Base-by-base conservation (phyloP, 73 alveolate genomes). In the Blepharisma japonicum region DNA sequence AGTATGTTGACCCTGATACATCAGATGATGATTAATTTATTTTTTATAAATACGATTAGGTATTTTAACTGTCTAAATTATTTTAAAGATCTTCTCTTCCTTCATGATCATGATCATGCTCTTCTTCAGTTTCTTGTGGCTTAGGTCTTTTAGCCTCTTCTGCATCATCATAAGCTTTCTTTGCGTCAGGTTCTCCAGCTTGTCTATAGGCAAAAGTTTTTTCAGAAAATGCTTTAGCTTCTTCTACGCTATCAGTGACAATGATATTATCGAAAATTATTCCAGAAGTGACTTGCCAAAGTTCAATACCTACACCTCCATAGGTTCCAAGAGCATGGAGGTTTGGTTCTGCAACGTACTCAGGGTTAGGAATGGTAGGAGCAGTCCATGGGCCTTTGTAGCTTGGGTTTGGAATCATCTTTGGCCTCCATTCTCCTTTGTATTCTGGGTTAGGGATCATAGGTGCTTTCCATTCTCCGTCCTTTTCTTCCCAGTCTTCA, bases 1-100 rank as follows among this genome's bases (percentile, higher is more conserved):
- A 79, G 46, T 83, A 80, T 54, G 51, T 78, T 50, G 90, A 83
- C 55, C 90, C 90, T 80, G 90, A 83, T 45, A 78, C 61, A 68
- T 83, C 82, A 55, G 81, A 78, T 83, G 90, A 74, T 14, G 82
- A 83, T 79, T 70, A 61, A 32, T 32, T 32, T 32, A 32, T 32
- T 32, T 32, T 32, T 32, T 32, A 32, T 32, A 32, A 32, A 32
- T 32, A 3, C n/a, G n/a, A n/a, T n/a, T n/a, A n/a, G n/a, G n/a
- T n/a, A 32, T 32, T 32, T 32, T 32, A 32, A 32, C 42, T 32
- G 42, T 32, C 42, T 32, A 51, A 51, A 51, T 51, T 18, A 51
- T 51, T 51, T 51, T 51, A 11, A 51, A 51, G n/a, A 51, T 51
- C 66, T 14, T 51, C n/a, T 51, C 66, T 51, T 51, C 21, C 21